Percentiles rank a stretch among this genome's conserved stretches.
Conservation (phyloP, 768 basidiomycete species). For the Russula ochroleuca region DNA sequence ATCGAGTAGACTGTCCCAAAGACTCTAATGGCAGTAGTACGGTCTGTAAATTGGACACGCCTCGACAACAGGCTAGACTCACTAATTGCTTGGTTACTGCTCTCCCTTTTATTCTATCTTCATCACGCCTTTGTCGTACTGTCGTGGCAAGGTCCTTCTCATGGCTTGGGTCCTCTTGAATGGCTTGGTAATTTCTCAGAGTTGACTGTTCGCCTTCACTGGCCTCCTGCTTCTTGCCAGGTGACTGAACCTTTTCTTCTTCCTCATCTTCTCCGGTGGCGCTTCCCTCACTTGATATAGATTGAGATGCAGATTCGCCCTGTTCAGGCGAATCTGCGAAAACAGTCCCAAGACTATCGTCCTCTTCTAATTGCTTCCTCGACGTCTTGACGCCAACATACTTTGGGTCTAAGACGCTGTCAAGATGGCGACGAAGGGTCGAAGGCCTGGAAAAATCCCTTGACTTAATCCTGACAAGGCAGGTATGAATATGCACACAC, state of each 20-base stretch:
- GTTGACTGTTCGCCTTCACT: conserved; percentile 22
- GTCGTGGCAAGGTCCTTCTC: conserved; percentile 47
- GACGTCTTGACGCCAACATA: conserved; percentile 68
- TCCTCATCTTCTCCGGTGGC: conserved; percentile 15
- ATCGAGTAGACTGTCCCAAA: conserved; percentile 87
- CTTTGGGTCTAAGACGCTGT: conserved; percentile 68
- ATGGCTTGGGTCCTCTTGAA: conserved; percentile 24
- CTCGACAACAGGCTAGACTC: conserved; percentile 32
- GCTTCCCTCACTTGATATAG: conserved; percentile 9
- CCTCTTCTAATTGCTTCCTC: conserved; percentile 52
- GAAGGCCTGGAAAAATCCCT: conserved; percentile 50
- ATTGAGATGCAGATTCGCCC: conserved; percentile 26
- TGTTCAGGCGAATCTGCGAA: conserved; percentile 31
- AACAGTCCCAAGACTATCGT: conserved; percentile 32
- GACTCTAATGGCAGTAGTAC: conserved; percentile 42
- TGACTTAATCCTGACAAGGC: conserved; percentile 1
- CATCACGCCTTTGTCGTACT: conserved; percentile 56
- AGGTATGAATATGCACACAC: conserved; percentile 40
- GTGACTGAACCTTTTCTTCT: conserved; percentile 29
- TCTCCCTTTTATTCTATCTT: conserved; percentile 76
- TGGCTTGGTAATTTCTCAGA: neutral
- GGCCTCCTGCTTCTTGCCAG: conserved; percentile 29
- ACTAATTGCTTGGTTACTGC: conserved; percentile 84
- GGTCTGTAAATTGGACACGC: neutral
- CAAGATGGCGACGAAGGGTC: conserved; percentile 57